Conservation (phyloP, 1,284 basidiomycete species). For the Ganoderma boninense region DNA sequence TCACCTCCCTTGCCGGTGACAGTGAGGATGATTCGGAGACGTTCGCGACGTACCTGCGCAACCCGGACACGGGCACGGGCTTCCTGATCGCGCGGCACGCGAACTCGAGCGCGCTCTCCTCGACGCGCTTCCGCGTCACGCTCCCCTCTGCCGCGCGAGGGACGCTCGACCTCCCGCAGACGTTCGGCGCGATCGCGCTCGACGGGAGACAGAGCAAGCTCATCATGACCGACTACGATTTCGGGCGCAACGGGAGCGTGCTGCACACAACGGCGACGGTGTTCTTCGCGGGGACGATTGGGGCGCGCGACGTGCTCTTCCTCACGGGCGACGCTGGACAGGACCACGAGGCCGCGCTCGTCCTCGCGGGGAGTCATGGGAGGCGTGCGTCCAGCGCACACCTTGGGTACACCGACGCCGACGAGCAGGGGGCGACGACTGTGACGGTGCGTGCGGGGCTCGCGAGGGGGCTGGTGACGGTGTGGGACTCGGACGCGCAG, state of each 20-base stretch:
- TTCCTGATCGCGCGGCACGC: conserved; percentile 79
- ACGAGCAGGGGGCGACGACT: conserved; percentile 39
- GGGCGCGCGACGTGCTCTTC: conserved; percentile 72
- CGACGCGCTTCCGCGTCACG: conserved; percentile 60
- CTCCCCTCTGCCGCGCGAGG: conserved; percentile 58
- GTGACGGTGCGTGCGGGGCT: conserved; percentile 63
- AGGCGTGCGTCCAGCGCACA: conserved; percentile 44
- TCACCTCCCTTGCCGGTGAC: too few species aligned
- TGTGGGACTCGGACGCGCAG: conserved; percentile 72
- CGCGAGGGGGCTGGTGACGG: conserved; percentile 59
- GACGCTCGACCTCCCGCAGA: conserved; percentile 60
- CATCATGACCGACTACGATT: conserved; percentile 73
- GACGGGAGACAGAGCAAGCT: conserved; percentile 76
- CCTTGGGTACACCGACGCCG: conserved; percentile 20
- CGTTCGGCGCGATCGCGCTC: conserved; percentile 62
- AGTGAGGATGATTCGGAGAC: too few species aligned
- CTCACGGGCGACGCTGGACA: conserved; percentile 68
- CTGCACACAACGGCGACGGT: conserved; percentile 75
- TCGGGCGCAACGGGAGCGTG: conserved; percentile 59
- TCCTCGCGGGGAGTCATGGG: conserved; percentile 51
- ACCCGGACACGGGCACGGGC: conserved; percentile 67
- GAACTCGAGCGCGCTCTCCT: conserved; percentile 50
- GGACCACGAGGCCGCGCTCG: conserved; percentile 65
- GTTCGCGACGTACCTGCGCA: conserved; percentile 71
- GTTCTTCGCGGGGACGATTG: conserved; percentile 73